These are phyloP conservation scores for Geranomyces michiganensis DNA, from an alignment of 192 early-diverging fungal genomes.

Conservation along the genomic window DNA sequence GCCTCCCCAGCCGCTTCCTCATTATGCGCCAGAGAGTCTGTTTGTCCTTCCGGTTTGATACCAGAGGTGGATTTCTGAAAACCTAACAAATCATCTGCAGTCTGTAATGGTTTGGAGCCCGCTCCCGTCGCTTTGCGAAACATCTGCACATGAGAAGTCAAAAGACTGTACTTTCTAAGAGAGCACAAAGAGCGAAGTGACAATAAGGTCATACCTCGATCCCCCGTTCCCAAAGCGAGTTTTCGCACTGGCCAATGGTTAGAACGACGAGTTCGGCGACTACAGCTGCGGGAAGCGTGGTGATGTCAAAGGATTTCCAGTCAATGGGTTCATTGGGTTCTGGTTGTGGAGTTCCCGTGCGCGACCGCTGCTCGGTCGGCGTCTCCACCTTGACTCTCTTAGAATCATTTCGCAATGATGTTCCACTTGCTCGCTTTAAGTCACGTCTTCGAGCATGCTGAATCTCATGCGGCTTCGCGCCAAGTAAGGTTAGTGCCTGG, in stretches of 20 bases:
- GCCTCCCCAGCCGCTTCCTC: not conserved
- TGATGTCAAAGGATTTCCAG: constrained; percentile 31
- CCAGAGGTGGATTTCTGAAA: too few relatives aligned
- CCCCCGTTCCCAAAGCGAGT: constrained; percentile 18
- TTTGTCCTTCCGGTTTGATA: too few relatives aligned
- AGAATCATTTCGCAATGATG: not conserved
- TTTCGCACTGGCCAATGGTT: constrained; percentile 12
- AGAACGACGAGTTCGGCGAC: constrained; percentile 42
- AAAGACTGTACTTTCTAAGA: too few relatives aligned
- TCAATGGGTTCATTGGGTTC: not conserved
- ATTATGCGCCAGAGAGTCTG: not conserved
- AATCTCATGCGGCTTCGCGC: constrained; percentile 50
- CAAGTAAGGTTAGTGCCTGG: constrained; percentile 36
- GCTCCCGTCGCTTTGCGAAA: too few relatives aligned
- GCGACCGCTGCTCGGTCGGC: not conserved
- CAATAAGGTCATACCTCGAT: constrained; percentile 2
- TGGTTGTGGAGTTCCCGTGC: too few relatives aligned
- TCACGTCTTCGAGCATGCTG: constrained; percentile 18
- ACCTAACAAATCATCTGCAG: too few relatives aligned
- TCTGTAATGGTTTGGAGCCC: too few relatives aligned
- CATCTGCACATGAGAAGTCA: too few relatives aligned
- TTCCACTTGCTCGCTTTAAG: constrained; percentile 19
- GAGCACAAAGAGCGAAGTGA: too few relatives aligned
- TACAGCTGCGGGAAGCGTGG: constrained; percentile 23
- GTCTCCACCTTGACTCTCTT: not conserved